Evolutionary conservation across 2,329 filamentous ascomycete species (phyloP).

Genomic region (Lachnellula cervina): DNA sequence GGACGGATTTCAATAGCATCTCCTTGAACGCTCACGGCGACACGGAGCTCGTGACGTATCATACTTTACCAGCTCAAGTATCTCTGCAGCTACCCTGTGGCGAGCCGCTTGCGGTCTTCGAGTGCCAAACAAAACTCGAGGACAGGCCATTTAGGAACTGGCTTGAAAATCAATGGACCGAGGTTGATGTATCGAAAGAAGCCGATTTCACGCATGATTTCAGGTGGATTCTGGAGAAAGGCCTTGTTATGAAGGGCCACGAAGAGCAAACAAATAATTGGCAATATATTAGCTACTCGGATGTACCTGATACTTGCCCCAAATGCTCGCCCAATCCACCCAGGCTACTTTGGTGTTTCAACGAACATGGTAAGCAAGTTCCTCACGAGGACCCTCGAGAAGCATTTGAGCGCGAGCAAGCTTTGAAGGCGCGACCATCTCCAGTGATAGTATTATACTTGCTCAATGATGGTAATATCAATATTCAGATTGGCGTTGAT

Average conservation of each 20-base stretch:
- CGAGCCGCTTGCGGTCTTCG: conserved; percentile 1
- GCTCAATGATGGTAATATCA: conserved; percentile 29
- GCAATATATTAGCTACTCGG: background rate
- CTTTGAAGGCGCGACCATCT: conserved; percentile 42
- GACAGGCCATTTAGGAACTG: background rate
- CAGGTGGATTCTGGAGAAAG: conserved; percentile 7
- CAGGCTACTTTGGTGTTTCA: conserved; percentile 33
- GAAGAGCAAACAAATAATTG: conserved; percentile 1
- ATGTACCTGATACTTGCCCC: conserved; percentile 8
- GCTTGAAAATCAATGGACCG: conserved; percentile 3
- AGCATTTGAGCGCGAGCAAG: conserved; percentile 46
- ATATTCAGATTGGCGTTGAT: conserved; percentile 39
- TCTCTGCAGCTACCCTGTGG: background rate
- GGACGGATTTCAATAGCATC: background rate
- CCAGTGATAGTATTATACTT: conserved; percentile 38
- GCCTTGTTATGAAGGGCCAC: conserved; percentile 7
- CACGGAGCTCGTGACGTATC: background rate
- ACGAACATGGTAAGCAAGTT: conserved; percentile 30
- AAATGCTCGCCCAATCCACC: conserved; percentile 37
- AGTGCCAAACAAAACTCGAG: conserved; percentile 1
- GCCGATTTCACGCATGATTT: conserved; percentile 6
- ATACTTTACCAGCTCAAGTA: background rate
- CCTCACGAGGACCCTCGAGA: conserved; percentile 47
- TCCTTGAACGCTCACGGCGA: background rate
- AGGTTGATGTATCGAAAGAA: conserved; percentile 1